Conservation (phyloP, 2,329 filamentous ascomycete species). For the Penicillium sp. region DNA sequence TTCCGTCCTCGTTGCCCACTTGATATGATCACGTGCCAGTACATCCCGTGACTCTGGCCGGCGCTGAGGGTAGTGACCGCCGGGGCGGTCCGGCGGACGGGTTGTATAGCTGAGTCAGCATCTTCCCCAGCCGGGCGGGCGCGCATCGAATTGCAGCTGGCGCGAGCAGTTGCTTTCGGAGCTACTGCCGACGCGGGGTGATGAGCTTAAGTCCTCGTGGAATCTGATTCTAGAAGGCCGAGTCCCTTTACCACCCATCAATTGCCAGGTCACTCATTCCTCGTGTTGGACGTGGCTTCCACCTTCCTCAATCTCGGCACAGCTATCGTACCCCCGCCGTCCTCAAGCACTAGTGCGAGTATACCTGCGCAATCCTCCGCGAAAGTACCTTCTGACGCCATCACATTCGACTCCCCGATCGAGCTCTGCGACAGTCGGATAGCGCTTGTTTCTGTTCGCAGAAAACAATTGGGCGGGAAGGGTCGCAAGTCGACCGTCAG, state of each 20-base stretch:
- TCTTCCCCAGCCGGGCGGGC: conserved; percentile 3
- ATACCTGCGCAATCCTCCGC: conserved; percentile 18
- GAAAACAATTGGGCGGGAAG: not conserved
- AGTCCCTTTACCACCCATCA: not conserved
- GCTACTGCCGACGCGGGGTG: conserved; percentile 5
- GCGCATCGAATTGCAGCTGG: conserved; percentile 5
- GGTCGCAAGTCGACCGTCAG: conserved; percentile 13
- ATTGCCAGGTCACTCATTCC: not conserved
- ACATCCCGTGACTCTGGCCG: not conserved
- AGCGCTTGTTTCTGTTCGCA: not conserved
- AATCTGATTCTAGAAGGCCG: not conserved
- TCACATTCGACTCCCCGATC: conserved; percentile 12
- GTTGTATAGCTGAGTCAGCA: conserved; percentile 5
- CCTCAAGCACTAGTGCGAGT: conserved; percentile 36
- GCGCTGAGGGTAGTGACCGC: not conserved
- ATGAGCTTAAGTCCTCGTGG: conserved; percentile 1
- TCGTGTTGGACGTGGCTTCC: conserved; percentile 3
- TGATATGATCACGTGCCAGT: no score
- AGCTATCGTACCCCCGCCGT: conserved; percentile 29
- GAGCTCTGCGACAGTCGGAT: not conserved
- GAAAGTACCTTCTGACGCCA: conserved; percentile 11
- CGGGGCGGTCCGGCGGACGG: no score
- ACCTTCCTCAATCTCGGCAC: conserved; percentile 6
- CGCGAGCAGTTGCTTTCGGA: conserved; percentile 6
- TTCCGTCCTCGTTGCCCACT: no score